Conservation (phyloP, 768 basidiomycete species). For the Leucocoprinus birnbaumii region DNA sequence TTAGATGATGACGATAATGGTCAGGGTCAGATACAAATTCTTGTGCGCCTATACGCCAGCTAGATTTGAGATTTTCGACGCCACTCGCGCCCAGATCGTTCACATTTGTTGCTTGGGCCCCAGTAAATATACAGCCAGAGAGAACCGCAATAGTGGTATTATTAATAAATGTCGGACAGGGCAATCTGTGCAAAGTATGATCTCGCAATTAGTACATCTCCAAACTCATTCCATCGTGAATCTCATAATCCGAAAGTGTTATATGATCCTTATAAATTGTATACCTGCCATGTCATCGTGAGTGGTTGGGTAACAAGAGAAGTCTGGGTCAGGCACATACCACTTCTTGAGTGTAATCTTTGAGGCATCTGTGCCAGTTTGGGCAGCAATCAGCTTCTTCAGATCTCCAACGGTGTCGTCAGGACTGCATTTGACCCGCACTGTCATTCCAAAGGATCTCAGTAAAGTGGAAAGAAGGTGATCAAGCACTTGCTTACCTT, state of each 20-base stretch:
- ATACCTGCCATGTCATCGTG: slow-evolving; percentile 72
- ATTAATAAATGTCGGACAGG: too few species aligned
- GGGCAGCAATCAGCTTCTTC: slow-evolving; percentile 95
- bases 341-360: slow-evolving; percentile 98
- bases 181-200: too few species aligned
- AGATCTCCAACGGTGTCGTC: slow-evolving; percentile 97
- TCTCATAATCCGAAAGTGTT: slow-evolving; percentile 89
- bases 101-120: too few species aligned
- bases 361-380: slow-evolving; percentile 80
- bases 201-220: slow-evolving; percentile 70
- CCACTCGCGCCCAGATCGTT: too few species aligned
- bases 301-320: too few species aligned
- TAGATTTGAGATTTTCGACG: too few species aligned
- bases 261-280: slow-evolving; percentile 96
- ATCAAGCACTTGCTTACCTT: slow-evolving; percentile 50
- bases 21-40: not conserved
- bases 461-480: not conserved
- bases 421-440: slow-evolving; percentile 92
- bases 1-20: not conserved
- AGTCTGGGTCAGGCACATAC: slow-evolving; percentile 38
- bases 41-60: too few species aligned
- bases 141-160: too few species aligned
- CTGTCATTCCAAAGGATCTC: slow-evolving; percentile 34
- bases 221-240: slow-evolving; percentile 89
- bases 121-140: too few species aligned